Conservation (phyloP, 2,329 filamentous ascomycete genomes). For the Annulohypoxylon truncatum region DNA sequence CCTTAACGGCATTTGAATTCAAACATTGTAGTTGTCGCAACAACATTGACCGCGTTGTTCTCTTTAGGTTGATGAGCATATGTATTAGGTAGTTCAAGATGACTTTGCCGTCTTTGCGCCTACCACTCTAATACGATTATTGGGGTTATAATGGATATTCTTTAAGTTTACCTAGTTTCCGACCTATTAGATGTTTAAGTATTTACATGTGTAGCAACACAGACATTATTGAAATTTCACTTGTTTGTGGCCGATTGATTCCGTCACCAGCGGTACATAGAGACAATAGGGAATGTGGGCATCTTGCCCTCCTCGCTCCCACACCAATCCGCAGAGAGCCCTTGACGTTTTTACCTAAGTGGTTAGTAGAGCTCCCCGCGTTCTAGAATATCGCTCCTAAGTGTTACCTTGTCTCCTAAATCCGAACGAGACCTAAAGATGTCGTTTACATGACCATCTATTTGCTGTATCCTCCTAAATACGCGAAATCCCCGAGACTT, state of each 20-base stretch:
- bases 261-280: constrained; percentile 5
- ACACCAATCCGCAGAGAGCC: constrained; percentile 1
- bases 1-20: not conserved
- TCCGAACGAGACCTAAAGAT: constrained; percentile 20
- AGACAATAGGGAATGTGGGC: not conserved
- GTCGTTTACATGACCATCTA: constrained; percentile 2
- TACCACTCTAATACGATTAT: not conserved
- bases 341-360: constrained; percentile 1
- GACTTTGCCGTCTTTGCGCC: not conserved
- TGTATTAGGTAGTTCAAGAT: not conserved
- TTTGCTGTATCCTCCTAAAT: not conserved
- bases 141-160: not conserved
- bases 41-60: not conserved
- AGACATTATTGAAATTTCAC: not conserved
- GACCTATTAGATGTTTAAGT: no score
- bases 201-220: not conserved
- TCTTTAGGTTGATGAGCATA: not conserved
- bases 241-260: constrained; percentile 9
- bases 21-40: not conserved
- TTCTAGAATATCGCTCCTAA: constrained; percentile 20
- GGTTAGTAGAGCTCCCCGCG: constrained; percentile 19
- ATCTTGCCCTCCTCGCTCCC: constrained; percentile 20
- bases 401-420: constrained; percentile 37
- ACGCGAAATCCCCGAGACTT: not conserved
- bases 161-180: not conserved